phyloP scores from a whole-genome alignment of 2,329 filamentous ascomycete genomes.

The Sordariomycetes sp. region DNA sequence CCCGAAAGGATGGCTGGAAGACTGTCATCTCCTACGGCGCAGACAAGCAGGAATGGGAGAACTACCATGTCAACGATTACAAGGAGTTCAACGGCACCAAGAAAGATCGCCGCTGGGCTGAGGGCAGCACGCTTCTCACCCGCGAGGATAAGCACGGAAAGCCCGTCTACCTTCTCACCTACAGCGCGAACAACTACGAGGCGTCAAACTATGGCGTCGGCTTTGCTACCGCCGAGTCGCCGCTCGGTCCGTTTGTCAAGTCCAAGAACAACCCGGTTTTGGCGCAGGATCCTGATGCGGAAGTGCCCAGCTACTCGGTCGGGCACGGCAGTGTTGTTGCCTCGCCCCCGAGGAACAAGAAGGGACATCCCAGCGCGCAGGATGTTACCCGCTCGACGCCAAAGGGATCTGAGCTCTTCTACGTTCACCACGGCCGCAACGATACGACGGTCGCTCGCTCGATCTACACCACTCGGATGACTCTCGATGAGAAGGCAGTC shows the following conservation, averaged over 20 bases:
- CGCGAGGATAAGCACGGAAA: constrained; percentile 11
- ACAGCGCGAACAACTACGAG: constrained; percentile 24
- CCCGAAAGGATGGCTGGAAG: constrained; percentile 24
- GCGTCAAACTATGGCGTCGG: constrained; percentile 26
- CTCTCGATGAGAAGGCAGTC: constrained; percentile 11
- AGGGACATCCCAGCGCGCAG: constrained; percentile 14
- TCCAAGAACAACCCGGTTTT: constrained; percentile 20
- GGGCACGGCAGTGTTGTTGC: constrained; percentile 24
- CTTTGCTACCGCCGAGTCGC: constrained; percentile 20
- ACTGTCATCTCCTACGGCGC: constrained; percentile 24
- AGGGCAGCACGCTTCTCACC: constrained; percentile 21
- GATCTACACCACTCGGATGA: constrained; percentile 22
- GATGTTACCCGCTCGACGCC: constrained; percentile 20
- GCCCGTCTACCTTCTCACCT: constrained; percentile 18
- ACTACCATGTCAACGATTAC: constrained; percentile 24
- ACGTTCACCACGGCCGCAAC: constrained; percentile 23
- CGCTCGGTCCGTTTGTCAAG: constrained; percentile 21
- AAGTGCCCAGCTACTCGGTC: constrained; percentile 20
- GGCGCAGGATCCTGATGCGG: constrained; percentile 15
- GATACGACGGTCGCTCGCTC: constrained; percentile 14
- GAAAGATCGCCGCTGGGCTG: constrained; percentile 25
- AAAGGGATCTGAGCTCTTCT: constrained; percentile 20
- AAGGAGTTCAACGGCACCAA: constrained; percentile 19
- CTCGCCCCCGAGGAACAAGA: constrained; percentile 13
- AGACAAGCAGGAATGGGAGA: constrained; percentile 24